phyloP scores from a whole-genome alignment of 495 filamentous ascomycete genomes.

The Aspergillus saccharolyticus region DNA sequence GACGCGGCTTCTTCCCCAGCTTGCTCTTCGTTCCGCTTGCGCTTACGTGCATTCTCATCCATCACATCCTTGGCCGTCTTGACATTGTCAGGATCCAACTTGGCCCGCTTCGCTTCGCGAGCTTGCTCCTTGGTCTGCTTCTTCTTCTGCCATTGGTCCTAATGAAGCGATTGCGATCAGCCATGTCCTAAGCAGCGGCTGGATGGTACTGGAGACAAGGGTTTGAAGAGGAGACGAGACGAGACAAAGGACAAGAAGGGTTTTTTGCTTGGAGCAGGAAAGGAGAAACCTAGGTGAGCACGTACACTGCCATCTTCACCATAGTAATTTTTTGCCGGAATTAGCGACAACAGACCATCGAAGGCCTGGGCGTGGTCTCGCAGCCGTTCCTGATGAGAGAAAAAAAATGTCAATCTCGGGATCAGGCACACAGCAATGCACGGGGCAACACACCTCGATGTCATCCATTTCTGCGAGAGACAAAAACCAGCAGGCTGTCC shows the following conservation, averaged over 20 bases:
- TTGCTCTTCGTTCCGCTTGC: slow-evolving; percentile 53
- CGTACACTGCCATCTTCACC: slow-evolving; percentile 80
- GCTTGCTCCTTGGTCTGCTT: slow-evolving; percentile 84
- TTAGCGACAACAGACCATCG: slow-evolving; percentile 84
- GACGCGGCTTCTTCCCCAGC: slow-evolving; percentile 29
- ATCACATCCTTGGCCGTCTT: slow-evolving; percentile 80
- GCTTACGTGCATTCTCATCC: slow-evolving; percentile 73
- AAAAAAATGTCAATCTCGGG: slow-evolving; percentile 23
- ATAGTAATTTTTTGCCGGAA: slow-evolving; percentile 90
- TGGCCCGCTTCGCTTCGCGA: slow-evolving; percentile 69
- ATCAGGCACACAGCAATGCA: slow-evolving; percentile 5
- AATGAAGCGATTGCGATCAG: slow-evolving; percentile 35
- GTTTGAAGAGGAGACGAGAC: slow-evolving; percentile 10
- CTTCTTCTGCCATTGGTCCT: slow-evolving; percentile 83
- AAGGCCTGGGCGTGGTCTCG: slow-evolving; percentile 82
- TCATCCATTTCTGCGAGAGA: slow-evolving; percentile 36
- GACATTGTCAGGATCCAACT: slow-evolving; percentile 77
- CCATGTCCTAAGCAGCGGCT: slow-evolving; percentile 1
- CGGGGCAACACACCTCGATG: slow-evolving; percentile 39
- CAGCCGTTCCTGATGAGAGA: slow-evolving; percentile 61
- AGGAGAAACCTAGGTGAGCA: slow-evolving; percentile 20
- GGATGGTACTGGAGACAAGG: slow-evolving; percentile 6
- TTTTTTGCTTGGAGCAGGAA: slow-evolving; percentile 3
- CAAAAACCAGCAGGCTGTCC: slow-evolving; percentile 3
- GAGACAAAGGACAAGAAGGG: slow-evolving; percentile 1